Percentiles rank a stretch among this genome's conserved stretches.
Conservation (phyloP, 768 basidiomycete genomes). For the Cubamyces lactineus region DNA sequence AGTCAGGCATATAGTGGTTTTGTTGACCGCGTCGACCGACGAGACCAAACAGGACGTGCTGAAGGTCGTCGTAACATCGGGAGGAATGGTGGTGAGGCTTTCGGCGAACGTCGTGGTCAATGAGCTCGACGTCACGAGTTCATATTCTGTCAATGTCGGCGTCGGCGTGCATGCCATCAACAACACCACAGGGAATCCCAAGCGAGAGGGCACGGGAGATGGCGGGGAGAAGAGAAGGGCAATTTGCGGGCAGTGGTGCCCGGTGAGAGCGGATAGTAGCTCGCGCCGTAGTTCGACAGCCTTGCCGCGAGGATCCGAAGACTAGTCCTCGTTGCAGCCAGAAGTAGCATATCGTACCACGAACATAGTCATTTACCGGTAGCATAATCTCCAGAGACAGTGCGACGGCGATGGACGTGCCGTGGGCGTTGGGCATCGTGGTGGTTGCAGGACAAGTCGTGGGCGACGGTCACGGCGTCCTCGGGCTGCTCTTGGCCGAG, state of each 20-base stretch:
- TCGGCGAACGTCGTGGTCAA: slow-evolving; percentile 42
- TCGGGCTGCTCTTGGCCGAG: background rate
- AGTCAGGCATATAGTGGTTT: slow-evolving; percentile 36
- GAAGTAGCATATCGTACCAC: background rate
- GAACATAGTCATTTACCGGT: background rate
- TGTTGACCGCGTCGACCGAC: slow-evolving; percentile 26
- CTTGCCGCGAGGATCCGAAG: slow-evolving; percentile 13
- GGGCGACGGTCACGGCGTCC: background rate
- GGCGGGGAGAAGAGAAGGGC: slow-evolving; percentile 4
- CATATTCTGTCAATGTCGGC: slow-evolving; percentile 49
- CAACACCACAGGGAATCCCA: background rate
- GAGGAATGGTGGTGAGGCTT: slow-evolving; percentile 37
- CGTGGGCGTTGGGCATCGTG: background rate
- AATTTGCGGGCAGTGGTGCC: slow-evolving; percentile 10
- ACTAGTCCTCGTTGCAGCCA: slow-evolving; percentile 16
- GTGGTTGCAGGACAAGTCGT: slow-evolving; percentile 3
- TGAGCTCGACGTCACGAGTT: slow-evolving; percentile 39
- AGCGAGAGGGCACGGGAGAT: slow-evolving; percentile 1
- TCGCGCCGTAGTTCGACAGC: slow-evolving; percentile 6
- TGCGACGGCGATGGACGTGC: background rate
- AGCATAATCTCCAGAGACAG: background rate
- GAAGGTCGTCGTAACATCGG: slow-evolving; percentile 39
- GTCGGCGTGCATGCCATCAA: slow-evolving; percentile 44
- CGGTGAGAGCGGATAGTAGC: slow-evolving; percentile 5
- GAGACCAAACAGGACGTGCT: slow-evolving; percentile 39